phyloP scores from a whole-genome alignment of 306 rosid genomes.

The Cicer bijugum region DNA sequence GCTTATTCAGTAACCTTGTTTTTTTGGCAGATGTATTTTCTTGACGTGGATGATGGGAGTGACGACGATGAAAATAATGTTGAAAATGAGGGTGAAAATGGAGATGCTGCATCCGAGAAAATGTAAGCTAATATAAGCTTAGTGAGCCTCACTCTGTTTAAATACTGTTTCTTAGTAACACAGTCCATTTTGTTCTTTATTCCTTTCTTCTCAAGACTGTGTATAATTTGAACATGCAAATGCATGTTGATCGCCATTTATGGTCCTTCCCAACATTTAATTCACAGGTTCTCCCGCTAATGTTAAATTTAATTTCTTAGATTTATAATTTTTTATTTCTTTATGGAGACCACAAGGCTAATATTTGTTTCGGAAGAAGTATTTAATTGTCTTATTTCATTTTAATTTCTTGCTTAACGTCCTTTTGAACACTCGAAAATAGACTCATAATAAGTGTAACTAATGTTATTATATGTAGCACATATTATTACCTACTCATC shows the following conservation, averaged over 20 bases:
- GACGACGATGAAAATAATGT: constrained; percentile 62
- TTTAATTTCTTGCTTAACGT: constrained; percentile 11
- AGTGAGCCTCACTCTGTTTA: not conserved
- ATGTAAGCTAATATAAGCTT: constrained; percentile 51
- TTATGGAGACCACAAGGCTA: not conserved
- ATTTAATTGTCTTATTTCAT: not conserved
- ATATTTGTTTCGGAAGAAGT: not conserved
- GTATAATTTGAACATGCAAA: constrained; percentile 16
- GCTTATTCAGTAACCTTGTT: constrained; percentile 38
- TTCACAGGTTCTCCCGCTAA: not conserved
- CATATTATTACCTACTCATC: not conserved
- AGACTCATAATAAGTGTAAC: not conserved
- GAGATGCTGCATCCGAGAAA: constrained; percentile 56
- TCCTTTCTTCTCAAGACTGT: not conserved
- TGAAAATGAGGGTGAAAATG: constrained; percentile 58
- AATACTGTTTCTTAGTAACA: not conserved
- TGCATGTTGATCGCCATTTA: constrained; percentile 10
- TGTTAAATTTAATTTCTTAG: constrained; percentile 13
- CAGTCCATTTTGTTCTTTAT: constrained; percentile 11
- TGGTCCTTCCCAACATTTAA: no score
- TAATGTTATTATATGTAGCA: not conserved
- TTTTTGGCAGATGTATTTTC: constrained; percentile 69
- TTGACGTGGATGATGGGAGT: constrained; percentile 75
- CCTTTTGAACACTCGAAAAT: not conserved
- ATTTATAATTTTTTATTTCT: not conserved